Base-by-base conservation (phyloP, 208 protist genomes). In the Crithidia brevicula region DNA sequence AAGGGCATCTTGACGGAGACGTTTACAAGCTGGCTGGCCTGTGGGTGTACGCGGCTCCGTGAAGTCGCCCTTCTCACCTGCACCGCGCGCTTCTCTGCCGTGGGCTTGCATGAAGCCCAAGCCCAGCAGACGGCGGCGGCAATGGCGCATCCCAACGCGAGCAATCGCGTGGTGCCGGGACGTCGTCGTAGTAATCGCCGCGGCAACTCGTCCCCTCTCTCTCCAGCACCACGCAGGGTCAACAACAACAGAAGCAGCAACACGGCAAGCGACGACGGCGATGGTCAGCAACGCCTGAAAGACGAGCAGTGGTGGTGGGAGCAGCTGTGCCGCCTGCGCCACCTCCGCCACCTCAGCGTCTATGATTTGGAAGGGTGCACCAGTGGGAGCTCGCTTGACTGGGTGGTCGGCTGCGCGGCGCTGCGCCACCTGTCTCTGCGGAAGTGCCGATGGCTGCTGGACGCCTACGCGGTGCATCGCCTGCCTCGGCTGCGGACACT, bases 381-480 rank as follows among this genome's bases (percentile, higher is more conserved):
- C 1, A 36, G 46, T 5, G 50, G 64, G 28, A 54, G 53, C 54
- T 61, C 64, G 15, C 45, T 70, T 0, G 50, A 70, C 15, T 60
- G 50, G 64, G 33, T 62, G 0, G 53, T 38, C 8, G 53, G 16
- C 42, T 70, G 64, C 18, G 22, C 31, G 0, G 3, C 11, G 25
- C 53, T 70, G 53, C 43, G 64, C 7, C 18, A 70, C 16, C 9
- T 70, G 20, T 33, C 18, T 0, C 11, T 70, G 42, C 64, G 64
- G 28, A 42, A 62, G 28, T 70, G 64, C 15, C 40, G 53, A 13
- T 70, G 64, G 64, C 31, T 70, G 43, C 33, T 70, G 9, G 64
- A 70, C 43, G 64, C 30, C 1, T 70, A 60, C 64, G 64, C 64
- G 23, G 64, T 33, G 34, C 64, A 62, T 54, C 54, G 53, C 1